Conservation (phyloP, 495 filamentous ascomycete genomes). For the Penicillium nucicola region DNA sequence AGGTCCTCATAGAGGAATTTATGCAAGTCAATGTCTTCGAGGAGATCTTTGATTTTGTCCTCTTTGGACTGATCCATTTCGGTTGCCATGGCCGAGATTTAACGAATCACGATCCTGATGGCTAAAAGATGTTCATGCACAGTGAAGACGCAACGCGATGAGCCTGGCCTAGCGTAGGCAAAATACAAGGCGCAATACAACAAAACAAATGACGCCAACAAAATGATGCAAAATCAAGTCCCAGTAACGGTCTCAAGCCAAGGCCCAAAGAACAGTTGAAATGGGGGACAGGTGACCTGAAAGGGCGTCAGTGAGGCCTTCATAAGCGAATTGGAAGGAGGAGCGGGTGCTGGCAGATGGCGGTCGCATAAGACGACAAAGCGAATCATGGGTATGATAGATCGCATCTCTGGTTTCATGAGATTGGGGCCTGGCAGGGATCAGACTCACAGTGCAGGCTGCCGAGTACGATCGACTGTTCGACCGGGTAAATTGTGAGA, state of each 20-base stretch:
- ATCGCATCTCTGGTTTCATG: too few relatives aligned
- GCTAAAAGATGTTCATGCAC: too few relatives aligned
- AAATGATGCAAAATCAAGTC: too few relatives aligned
- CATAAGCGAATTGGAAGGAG: slow-evolving; percentile 1
- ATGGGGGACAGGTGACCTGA: neutral
- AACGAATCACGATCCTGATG: too few relatives aligned
- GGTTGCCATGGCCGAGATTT: slow-evolving; percentile 6
- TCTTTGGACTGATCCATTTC: slow-evolving; percentile 4
- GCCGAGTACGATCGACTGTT: neutral
- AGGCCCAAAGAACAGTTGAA: neutral
- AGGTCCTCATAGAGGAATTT: slow-evolving; percentile 32
- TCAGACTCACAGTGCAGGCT: neutral
- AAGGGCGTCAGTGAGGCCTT: neutral
- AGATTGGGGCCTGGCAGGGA: too few relatives aligned
- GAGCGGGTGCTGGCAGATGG: slow-evolving; percentile 4
- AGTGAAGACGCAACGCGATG: neutral
- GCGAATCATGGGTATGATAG: neutral
- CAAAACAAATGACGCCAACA: neutral
- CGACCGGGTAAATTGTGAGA: neutral
- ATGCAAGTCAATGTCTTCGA: slow-evolving; percentile 34
- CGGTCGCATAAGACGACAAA: neutral
- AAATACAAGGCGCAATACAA: neutral
- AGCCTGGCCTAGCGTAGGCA: neutral
- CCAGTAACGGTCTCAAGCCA: too few relatives aligned
- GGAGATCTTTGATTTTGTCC: slow-evolving; percentile 21